These are phyloP conservation scores for Lyophyllum semitale DNA, from an alignment of 768 basidiomycete genomes.

Conservation along the genomic window DNA sequence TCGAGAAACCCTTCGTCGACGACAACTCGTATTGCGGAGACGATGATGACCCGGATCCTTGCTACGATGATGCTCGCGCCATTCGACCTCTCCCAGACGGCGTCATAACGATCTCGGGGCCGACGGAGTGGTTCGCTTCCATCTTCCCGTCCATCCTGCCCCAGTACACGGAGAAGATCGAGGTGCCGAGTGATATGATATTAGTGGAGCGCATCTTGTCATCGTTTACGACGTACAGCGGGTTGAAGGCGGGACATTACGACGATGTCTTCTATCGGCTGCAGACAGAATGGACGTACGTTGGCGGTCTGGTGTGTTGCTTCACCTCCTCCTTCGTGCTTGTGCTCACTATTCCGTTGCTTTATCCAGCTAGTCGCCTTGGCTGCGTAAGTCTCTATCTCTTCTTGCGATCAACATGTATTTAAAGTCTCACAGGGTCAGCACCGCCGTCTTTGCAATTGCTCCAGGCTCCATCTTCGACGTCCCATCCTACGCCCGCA, in stretches of 20 bases:
- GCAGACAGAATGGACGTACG: constrained; percentile 64
- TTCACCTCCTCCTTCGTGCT: neutral
- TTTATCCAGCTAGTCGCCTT: constrained; percentile 55
- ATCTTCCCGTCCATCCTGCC: constrained; percentile 29
- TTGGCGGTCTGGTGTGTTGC: constrained; percentile 58
- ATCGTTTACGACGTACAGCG: constrained; percentile 56
- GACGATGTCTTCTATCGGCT: constrained; percentile 50
- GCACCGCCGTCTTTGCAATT: constrained; percentile 67
- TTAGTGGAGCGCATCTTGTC: constrained; percentile 42
- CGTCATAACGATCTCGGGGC: neutral
- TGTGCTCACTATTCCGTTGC: neutral
- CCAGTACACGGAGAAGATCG: constrained; percentile 43
- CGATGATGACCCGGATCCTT: constrained; percentile 17
- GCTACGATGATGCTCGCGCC: neutral
- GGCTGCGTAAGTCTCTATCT: constrained; percentile 45
- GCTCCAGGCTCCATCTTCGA: constrained; percentile 51
- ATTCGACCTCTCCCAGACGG: neutral
- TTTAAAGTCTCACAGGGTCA: constrained; percentile 29
- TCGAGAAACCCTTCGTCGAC: constrained; percentile 21
- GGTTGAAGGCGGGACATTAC: constrained; percentile 54
- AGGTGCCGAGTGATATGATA: constrained; percentile 26
- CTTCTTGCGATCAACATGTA: neutral
- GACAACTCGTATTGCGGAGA: constrained; percentile 23
- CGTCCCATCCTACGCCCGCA: constrained; percentile 46
- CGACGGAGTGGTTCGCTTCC: neutral